Evolutionary conservation across 208 protist species (phyloP), one percentile per base, ranked within the genome.

Genomic region (Wallacemonas collosoma): DNA sequence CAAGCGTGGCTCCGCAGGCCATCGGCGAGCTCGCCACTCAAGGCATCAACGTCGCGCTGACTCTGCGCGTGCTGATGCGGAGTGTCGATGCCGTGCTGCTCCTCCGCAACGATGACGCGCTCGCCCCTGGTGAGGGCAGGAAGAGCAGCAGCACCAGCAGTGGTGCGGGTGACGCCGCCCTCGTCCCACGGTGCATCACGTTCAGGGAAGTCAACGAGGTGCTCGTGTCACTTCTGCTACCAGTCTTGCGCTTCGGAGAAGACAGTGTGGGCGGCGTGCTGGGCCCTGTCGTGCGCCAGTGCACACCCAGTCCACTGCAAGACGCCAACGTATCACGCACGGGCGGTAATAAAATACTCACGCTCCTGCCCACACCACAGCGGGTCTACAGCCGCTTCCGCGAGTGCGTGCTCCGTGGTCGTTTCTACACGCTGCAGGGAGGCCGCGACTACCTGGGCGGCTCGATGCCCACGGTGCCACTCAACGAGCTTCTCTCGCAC

Each of bases 201-300:
- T 96, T 94, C 74, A 84, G 86, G 58, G 86, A 95, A 72, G 85
- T 80, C 2, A 96, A 96, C 64, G 89, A 94, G 78, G 79, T 93
- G 4, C 80, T 96, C 26, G 83, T 94, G 2, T 75, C 87, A 40
- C 57, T 92, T 51, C 69, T 96, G 56, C 77, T 95, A 57, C 89
- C 92, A 4, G 68, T 96, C 36, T 61, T 96, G 39, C 47, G 76
- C 15, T 94, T 93, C 68, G 89, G 91, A 36, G 39, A 67, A 43
- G 36, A 26, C 44, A 66, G 53, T 43, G 48, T 41, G 43, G 2
- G 68, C 63, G 66, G 74, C 40, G 61, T 53, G 55, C 58, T 91
- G 38, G 72, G 71, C 5, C 70, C 69, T 0, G 76, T 94, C 38
- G 75, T 92, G 2, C 47, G 67, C 3, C 81, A 84, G 68, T 89